Evolutionary conservation across 129 eudicot genomes (phyloP), one percentile per base, ranked within the genome.

Genomic region (Centella asiatica): DNA sequence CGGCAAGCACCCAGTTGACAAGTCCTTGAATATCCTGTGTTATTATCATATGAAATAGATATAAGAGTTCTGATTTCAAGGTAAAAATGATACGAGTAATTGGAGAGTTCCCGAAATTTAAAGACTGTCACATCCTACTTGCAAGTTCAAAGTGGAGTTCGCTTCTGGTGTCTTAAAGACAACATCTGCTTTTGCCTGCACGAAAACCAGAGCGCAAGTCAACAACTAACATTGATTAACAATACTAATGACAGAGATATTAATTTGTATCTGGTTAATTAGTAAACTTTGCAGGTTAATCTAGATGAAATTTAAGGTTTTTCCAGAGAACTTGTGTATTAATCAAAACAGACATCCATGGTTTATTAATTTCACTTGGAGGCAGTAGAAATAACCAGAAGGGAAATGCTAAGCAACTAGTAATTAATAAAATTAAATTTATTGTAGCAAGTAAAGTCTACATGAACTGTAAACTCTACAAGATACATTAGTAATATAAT

Each of bases 11-110:
- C 99, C 99, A 93, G 14, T 81, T 93, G 29, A 86, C 78, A 66
- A 93, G 99, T 61, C 96, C 99, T 67, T 93, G 99, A 57, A 93
- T 72, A 60, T 93, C 99, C 99, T 93, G 85, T 60, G 61, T 50
- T 28, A 47, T 53, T 62, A 57, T 20, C 19, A 48, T 19, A 57
- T 68, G 34, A 8, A 12, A 20, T 19, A 34, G 10, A 34, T 54
- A 14, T 26, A 25, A 29, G 11, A 22, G 2, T 24, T 45, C 50
- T 64, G 64, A 8, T 47, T 28, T 31, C 28, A 26, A 37, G 12
- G n/a, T n/a, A n/a, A n/a, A n/a, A n/a, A n/a, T n/a, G n/a, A n/a
- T n/a, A n/a, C 5, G 27, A 71, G 32, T 9, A 32, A 61, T 44
- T 52, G 18, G 15, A 55, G 64, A 3, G 12, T 66, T 6, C 6